Conservation (phyloP, 495 filamentous ascomycete genomes). For the Penicillium ochrochloron region DNA sequence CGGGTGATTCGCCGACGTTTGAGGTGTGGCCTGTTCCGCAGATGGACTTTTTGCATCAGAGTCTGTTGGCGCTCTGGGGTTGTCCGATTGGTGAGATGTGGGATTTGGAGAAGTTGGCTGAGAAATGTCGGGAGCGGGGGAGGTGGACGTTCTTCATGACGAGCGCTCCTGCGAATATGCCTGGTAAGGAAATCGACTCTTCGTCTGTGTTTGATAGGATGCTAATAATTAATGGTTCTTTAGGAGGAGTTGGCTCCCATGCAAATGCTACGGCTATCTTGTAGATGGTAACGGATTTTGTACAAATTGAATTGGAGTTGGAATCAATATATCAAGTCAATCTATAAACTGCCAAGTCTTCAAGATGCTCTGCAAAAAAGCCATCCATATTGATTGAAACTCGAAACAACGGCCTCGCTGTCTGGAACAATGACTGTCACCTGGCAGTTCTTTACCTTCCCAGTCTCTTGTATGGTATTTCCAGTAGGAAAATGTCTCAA, state of each 20-base stretch:
- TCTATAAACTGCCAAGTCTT: not conserved
- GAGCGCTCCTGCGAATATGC: slow-evolving; percentile 61
- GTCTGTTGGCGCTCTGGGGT: slow-evolving; percentile 67
- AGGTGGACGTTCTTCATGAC: slow-evolving; percentile 73
- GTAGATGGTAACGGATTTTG: slow-evolving; percentile 25
- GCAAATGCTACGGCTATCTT: slow-evolving; percentile 54
- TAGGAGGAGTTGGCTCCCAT: slow-evolving; percentile 32
- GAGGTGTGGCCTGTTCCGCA: slow-evolving; percentile 63
- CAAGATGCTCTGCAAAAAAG: not conserved
- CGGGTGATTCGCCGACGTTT: slow-evolving; percentile 63
- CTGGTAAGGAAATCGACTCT: slow-evolving; percentile 38
- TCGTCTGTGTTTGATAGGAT: not conserved
- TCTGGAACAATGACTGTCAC: not conserved
- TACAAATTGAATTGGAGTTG: not conserved
- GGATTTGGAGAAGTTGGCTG: slow-evolving; percentile 57
- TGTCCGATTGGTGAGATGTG: slow-evolving; percentile 65
- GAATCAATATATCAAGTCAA: not conserved
- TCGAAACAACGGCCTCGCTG: not conserved
- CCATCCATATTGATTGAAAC: not conserved
- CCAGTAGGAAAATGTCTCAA: not conserved
- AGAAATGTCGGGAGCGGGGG: slow-evolving; percentile 52
- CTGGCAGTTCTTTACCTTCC: not conserved
- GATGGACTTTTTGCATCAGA: slow-evolving; percentile 59
- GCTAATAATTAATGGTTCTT: not conserved
- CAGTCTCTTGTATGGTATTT: not conserved